These are phyloP conservation scores for Globisporangium carolinianum DNA, from an alignment of 352 stramenopile species.

Conservation along the genomic window DNA sequence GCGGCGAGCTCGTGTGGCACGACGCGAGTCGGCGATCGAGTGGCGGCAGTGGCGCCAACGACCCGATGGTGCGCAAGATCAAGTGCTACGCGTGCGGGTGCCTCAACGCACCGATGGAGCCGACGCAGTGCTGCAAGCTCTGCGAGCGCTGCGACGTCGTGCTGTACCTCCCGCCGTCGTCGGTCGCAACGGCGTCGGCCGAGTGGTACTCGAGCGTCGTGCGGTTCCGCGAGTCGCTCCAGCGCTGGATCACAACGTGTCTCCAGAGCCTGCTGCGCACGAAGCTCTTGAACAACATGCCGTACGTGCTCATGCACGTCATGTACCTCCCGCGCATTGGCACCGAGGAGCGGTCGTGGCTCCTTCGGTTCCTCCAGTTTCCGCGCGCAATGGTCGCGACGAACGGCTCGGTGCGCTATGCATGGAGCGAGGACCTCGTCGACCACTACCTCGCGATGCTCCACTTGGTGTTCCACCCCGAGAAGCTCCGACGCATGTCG, in stretches of 20 bases:
- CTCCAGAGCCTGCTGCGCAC: constrained; percentile 52
- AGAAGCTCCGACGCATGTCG: constrained; percentile 67
- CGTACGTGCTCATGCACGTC: constrained; percentile 78
- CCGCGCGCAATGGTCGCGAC: constrained; percentile 52
- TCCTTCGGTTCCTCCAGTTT: constrained; percentile 78
- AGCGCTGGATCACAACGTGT: constrained; percentile 79
- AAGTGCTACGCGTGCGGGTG: constrained; percentile 74
- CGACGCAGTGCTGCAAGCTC: constrained; percentile 66
- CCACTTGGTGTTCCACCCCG: constrained; percentile 81
- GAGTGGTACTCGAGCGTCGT: constrained; percentile 76
- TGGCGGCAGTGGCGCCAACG: constrained; percentile 10
- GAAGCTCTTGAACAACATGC: constrained; percentile 67
- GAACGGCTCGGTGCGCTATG: constrained; percentile 43
- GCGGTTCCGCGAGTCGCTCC: constrained; percentile 65
- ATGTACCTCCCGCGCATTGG: constrained; percentile 80
- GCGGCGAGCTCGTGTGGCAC: constrained; percentile 72
- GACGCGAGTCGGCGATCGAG: constrained; percentile 14
- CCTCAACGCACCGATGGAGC: constrained; percentile 57
- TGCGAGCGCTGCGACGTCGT: constrained; percentile 73
- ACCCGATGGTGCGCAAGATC: constrained; percentile 47
- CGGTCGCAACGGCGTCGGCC: constrained; percentile 66
- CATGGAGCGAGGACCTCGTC: constrained; percentile 76
- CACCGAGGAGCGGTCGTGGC: constrained; percentile 73
- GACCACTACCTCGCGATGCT: constrained; percentile 85
- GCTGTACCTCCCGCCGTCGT: constrained; percentile 70